Evolutionary conservation across 495 filamentous ascomycete species (phyloP), one percentile per base, ranked within the genome.

Genomic region (Penicillium simplicissimum): DNA sequence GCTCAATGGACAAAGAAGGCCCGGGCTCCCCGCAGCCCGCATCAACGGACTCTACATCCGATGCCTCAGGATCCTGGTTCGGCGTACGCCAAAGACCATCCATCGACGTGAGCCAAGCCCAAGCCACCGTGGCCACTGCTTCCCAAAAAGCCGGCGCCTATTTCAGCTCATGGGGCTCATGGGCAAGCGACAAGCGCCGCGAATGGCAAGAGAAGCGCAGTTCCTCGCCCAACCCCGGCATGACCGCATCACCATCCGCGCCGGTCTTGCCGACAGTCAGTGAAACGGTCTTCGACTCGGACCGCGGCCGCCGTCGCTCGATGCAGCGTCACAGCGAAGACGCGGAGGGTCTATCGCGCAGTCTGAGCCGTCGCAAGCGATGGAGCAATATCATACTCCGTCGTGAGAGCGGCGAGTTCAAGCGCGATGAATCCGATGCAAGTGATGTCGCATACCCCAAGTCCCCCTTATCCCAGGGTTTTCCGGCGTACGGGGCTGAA

Each of bases 101-200:
- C 8, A 66, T 79, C 38, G 89, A 95, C 63, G 67, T 87, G 13
- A 75, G 78, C 10, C 84, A 88, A 64, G 85, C 89, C 1, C 89
- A 91, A 73, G 85, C 88, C 51, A 82, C 87, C 6, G 83, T 87
- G 14, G 82, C 81, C 58, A 86, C 86, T 1, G 90, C 90, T 0
- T 77, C 88, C 10, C 83, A 87, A 63, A 88, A 88, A 62, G 94
- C 94, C 10, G 84, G 91, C 17, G 89, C 94, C 6, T 98, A 97
- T 67, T 81, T 98, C 51, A 93, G 88, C 52, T 96, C 92, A 28
- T 98, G 96, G 96, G 88, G 93, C n/a, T 77, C 85, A 2, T 98
- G 95, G 95, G 94, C 94, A 7, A 87, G 86, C 33, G 93, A 98
- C 75, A 96, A 96, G 76, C 81, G 89, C 51, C 91, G 89, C 68